Evolutionary conservation across 257 asterid genomes (phyloP), one percentile per base, ranked within the genome.

Genomic region (Nicotiana undulata): DNA sequence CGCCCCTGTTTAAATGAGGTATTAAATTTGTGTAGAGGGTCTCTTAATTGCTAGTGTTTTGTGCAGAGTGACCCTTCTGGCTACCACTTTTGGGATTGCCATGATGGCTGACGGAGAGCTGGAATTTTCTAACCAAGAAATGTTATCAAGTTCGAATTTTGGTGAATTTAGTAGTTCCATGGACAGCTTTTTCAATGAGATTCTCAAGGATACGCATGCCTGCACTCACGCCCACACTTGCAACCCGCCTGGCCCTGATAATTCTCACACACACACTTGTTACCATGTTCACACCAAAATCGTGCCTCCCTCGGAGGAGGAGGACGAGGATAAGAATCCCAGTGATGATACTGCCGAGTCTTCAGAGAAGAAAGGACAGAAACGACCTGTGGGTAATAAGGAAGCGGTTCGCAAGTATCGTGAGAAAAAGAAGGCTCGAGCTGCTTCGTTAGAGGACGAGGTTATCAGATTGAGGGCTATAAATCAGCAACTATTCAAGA

Each of bases 351-450:
- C 97, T n/a, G 96, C 98, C 7, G 98, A 92, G 87, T 96, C 98
- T 2, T 83, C 87, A 9, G 98, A 90, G 81, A 92, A 88, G 75
- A 91, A 85, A 77, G 52, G 82, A 3, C 92, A 92, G 84, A 95
- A 94, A 84, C 92, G 97, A 46, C 93, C 99, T 2, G 74, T 80
- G 79, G 99, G 98, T 3, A 96, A 96, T 81, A 92, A 93, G 63
- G 99, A 96, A 87, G 99, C 99, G n/a, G 99, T 96, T 6, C 93
- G 98, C 24, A 96, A 96, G 90, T 96, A 96, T 63, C 85, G 99
- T 74, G 98, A 94, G 86, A 96, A 94, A 93, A 96, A 94, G 85
- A 96, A 96, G 76, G 99, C 98, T 8, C 86, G 91, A 76, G 86
- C 97, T 32, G 99, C 99, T 24, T 92, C 95, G 0, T 85, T 96